Base-by-base conservation (phyloP, 352 stramenopile genomes). In the Phytopythium aichiense region DNA sequence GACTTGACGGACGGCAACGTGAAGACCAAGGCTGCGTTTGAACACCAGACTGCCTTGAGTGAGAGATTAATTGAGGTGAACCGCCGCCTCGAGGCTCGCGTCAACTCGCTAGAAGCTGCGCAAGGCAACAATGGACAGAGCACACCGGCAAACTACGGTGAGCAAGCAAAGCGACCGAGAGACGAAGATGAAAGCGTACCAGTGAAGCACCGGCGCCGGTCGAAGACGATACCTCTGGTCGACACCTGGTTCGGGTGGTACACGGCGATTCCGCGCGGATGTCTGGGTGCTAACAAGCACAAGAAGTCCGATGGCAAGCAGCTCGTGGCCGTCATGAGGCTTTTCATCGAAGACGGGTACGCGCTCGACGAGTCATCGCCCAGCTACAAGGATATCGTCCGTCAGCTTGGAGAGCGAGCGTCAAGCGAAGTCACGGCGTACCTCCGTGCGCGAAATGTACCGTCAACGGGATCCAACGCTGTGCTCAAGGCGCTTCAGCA, bases 291-390 rank as follows among this genome's bases (percentile, higher is more conserved):
- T 13, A 49, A 65, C 23, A 56, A 65, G 9, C 61, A 65, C 18
- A 72, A 72, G 62, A 69, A 67, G 30, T 67, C 58, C 0, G 66
- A 73, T 3, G 61, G 31, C 4, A 59, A 60, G 46, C 31, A 54
- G 25, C 20, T 65, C 30, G 62, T 69, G 7, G 58, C 62, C 15
- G 62, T 64, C 46, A 69, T 66, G 50, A 66, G 66, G 50, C 23
- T 67, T 0, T 69, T 66, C 35, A 22, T 72, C 16, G 49, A 61
- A 16, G 61, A 43, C 12, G 61, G 65, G 3, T 68, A 65, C 45
- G n/a, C n/a, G 28, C 58, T 72, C 9, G 45, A 40, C 20, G 52
- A 48, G 52, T 28, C 22, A 16, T 58, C 52, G n/a, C 33, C 52
- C 30, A n/a, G 33, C 33, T 58, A 46, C 52, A 58, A 58, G 52